phyloP scores from a whole-genome alignment of 345 rosid genomes.

The Euphorbia lathyris region DNA sequence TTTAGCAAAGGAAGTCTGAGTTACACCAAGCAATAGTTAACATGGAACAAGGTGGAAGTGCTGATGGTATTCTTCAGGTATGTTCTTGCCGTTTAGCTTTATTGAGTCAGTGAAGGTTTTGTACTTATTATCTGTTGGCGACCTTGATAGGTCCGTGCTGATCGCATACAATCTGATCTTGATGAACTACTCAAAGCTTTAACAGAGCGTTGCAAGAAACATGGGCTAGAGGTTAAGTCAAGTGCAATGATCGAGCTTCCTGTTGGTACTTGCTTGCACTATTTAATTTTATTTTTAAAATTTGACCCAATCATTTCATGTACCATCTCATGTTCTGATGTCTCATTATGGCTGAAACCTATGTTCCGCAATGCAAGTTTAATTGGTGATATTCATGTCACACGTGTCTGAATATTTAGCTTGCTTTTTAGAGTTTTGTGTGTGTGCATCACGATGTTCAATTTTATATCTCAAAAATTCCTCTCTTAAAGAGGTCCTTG shows the following conservation, averaged over 20 bases:
- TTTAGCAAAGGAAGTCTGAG: slow-evolving; percentile 76
- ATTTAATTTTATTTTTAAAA: not conserved
- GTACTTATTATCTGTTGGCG: slow-evolving; percentile 20
- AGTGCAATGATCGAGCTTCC: slow-evolving; percentile 85
- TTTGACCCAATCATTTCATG: not conserved
- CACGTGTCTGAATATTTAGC: not conserved
- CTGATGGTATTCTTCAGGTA: slow-evolving; percentile 98
- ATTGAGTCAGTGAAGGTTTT: slow-evolving; percentile 12
- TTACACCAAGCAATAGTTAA: slow-evolving; percentile 84
- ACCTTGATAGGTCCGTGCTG: slow-evolving; percentile 80
- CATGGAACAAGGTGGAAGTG: slow-evolving; percentile 92
- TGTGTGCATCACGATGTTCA: not conserved
- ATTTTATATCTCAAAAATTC: not conserved
- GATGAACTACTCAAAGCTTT: slow-evolving; percentile 85
- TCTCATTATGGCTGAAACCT: not conserved
- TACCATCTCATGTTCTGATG: not conserved
- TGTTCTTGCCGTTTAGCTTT: slow-evolving; percentile 14
- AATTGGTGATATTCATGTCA: not conserved
- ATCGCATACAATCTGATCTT: slow-evolving; percentile 90
- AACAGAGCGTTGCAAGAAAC: slow-evolving; percentile 78
- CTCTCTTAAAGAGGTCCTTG: not conserved
- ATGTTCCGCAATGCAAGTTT: not conserved
- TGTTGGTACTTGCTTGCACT: slow-evolving; percentile 45
- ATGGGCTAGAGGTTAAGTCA: slow-evolving; percentile 71
- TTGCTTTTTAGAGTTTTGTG: not conserved